phyloP scores from a whole-genome alignment of 2,329 filamentous ascomycete genomes.

The Chaetomiaceae sp. region DNA sequence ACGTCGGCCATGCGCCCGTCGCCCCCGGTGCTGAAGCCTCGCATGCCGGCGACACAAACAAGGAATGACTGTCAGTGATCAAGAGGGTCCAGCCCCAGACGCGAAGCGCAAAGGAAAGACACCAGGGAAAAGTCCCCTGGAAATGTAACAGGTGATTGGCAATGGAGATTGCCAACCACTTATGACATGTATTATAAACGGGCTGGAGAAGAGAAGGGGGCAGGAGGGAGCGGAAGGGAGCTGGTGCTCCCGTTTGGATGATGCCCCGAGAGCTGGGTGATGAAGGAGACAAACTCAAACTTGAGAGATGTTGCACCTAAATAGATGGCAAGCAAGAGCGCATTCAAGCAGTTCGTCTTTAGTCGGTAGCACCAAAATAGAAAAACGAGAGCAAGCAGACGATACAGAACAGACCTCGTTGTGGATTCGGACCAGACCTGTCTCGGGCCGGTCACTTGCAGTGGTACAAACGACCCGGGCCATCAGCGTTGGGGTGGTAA shows the following conservation, averaged over 20 bases:
- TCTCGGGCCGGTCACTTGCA: conserved; percentile 1
- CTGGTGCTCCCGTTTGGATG: too few relatives aligned
- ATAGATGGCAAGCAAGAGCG: too few relatives aligned
- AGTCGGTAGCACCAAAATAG: too few relatives aligned
- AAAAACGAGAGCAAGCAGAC: background rate
- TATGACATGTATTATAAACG: too few relatives aligned
- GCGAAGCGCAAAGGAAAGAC: background rate
- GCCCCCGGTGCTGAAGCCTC: background rate
- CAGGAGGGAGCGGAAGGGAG: background rate
- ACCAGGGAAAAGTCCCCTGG: background rate
- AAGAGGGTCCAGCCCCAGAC: conserved; percentile 11
- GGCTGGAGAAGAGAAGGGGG: background rate
- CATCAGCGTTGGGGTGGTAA: background rate
- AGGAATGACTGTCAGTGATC: background rate
- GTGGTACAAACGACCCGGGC: background rate
- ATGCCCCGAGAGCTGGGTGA: background rate
- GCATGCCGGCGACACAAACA: conserved; percentile 4
- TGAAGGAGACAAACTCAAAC: background rate
- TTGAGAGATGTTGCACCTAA: background rate
- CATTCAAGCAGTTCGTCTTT: too few relatives aligned
- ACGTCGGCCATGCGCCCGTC: background rate
- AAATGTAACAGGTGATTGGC: background rate
- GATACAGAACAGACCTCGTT: background rate
- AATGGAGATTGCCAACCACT: conserved; percentile 1
- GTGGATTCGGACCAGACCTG: background rate